Evolutionary conservation across 768 basidiomycete species (phyloP).

Genomic region (Russula virescens): DNA sequence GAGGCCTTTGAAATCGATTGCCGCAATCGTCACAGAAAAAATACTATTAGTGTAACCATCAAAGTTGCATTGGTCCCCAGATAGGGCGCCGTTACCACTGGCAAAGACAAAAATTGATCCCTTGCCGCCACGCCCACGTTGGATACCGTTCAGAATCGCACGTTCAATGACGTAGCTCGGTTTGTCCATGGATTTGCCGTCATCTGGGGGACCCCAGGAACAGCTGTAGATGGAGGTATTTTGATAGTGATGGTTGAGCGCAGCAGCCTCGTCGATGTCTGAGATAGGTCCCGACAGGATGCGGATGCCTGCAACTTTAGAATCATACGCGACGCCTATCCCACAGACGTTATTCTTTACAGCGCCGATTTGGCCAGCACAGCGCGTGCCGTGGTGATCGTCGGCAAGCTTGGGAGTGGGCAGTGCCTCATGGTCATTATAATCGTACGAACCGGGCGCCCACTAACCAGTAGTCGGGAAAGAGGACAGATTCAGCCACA

Average conservation of each 20-base stretch:
- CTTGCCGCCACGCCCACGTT: conserved; percentile 82
- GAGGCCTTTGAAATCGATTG: conserved; percentile 86
- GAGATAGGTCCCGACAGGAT: conserved; percentile 94
- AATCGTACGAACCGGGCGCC: conserved; percentile 86
- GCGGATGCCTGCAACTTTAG: conserved; percentile 89
- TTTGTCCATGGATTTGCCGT: conserved; percentile 91
- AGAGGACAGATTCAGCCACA: neutral
- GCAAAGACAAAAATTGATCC: conserved; percentile 97
- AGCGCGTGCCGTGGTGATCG: conserved; percentile 96
- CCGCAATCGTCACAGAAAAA: conserved; percentile 93
- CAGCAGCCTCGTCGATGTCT: conserved; percentile 91
- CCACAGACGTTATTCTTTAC: conserved; percentile 91
- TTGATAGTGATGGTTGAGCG: conserved; percentile 91
- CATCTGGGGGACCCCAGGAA: conserved; percentile 97
- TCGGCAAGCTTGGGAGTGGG: conserved; percentile 85
- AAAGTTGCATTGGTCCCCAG: conserved; percentile 97
- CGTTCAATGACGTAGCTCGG: conserved; percentile 89
- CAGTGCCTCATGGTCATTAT: conserved; percentile 85
- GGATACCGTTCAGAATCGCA: conserved; percentile 89
- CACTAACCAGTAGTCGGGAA: conserved; percentile 44
- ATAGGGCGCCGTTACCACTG: conserved; percentile 88
- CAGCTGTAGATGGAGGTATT: conserved; percentile 92
- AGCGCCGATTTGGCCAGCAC: conserved; percentile 95
- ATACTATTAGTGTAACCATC: conserved; percentile 99
- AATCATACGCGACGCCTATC: conserved; percentile 86